phyloP scores from a whole-genome alignment of 2,329 filamentous ascomycete species.

The Lecanosticta acicola region DNA sequence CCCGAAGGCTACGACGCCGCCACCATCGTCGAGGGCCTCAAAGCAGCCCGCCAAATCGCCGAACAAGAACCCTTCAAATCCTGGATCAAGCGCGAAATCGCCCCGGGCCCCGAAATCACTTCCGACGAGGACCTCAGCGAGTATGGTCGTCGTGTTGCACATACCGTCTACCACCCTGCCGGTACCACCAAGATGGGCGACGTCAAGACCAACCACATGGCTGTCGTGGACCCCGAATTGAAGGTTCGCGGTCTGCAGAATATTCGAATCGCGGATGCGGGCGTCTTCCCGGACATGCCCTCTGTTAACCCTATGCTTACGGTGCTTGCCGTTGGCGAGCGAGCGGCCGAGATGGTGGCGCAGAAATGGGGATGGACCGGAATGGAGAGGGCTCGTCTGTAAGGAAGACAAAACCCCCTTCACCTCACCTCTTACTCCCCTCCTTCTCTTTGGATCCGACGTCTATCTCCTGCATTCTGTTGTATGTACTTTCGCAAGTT shows the following conservation, averaged over 20 bases:
- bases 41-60: constrained; percentile 70
- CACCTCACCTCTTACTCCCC: neutral
- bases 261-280: constrained; percentile 76
- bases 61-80: constrained; percentile 70
- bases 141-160: constrained; percentile 74
- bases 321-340: constrained; percentile 76
- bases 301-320: constrained; percentile 89
- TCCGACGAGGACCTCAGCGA: constrained; percentile 75
- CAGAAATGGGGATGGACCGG: constrained; percentile 64
- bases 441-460: no score
- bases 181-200: constrained; percentile 91
- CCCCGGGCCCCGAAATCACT: constrained; percentile 66
- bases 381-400: constrained; percentile 50
- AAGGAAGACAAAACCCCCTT: constrained; percentile 15
- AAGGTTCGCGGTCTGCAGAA: constrained; percentile 67
- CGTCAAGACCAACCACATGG: constrained; percentile 58
- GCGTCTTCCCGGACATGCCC: constrained; percentile 82
- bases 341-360: constrained; percentile 76
- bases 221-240: constrained; percentile 73
- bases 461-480: neutral
- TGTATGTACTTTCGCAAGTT: no score
- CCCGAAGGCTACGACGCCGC: constrained; percentile 78
- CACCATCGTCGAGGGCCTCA: constrained; percentile 71
- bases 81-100: constrained; percentile 78
- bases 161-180: constrained; percentile 86